Percentiles rank a stretch among this genome's conserved stretches.
Evolutionary conservation across 257 asterid genomes (phyloP).

Genomic region (Penstemon eatonii): DNA sequence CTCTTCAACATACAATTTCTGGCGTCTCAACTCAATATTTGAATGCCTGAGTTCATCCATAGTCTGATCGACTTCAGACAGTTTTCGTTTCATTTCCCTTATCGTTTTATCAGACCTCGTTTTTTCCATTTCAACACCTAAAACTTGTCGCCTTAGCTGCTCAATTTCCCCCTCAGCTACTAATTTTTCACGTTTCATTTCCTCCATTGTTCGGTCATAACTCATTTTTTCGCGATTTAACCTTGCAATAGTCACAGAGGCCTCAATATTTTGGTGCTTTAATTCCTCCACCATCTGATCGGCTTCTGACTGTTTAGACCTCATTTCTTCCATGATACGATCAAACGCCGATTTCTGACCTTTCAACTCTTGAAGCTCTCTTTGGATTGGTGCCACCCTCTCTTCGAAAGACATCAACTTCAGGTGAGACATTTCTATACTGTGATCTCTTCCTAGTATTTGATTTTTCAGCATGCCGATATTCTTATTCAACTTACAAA

Average conservation of each 20-base stretch:
- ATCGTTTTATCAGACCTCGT: background rate
- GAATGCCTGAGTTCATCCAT: constrained; percentile 3
- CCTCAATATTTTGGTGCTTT: constrained; percentile 1
- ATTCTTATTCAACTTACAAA: background rate
- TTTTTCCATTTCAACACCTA: background rate
- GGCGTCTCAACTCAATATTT: constrained; percentile 7
- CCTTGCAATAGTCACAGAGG: background rate
- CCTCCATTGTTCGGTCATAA: no score
- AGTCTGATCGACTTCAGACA: background rate
- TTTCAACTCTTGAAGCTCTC: background rate
- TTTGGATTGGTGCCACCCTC: background rate
- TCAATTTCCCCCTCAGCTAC: no score
- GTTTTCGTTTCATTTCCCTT: background rate
- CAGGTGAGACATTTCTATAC: background rate
- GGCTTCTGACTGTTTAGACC: background rate
- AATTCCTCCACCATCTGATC: background rate
- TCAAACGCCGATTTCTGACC: background rate
- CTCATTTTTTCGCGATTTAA: no score
- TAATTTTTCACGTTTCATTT: no score
- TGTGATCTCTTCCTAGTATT: background rate
- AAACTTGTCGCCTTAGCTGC: background rate
- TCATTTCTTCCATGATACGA: background rate
- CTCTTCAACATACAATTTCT: background rate
- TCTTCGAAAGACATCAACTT: background rate
- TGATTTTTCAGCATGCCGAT: background rate